A percentile compares a stretch with the other conserved stretches of the same genome.
Conservation (phyloP, 805 yeast genomes). For the Starmera dryadoides region DNA sequence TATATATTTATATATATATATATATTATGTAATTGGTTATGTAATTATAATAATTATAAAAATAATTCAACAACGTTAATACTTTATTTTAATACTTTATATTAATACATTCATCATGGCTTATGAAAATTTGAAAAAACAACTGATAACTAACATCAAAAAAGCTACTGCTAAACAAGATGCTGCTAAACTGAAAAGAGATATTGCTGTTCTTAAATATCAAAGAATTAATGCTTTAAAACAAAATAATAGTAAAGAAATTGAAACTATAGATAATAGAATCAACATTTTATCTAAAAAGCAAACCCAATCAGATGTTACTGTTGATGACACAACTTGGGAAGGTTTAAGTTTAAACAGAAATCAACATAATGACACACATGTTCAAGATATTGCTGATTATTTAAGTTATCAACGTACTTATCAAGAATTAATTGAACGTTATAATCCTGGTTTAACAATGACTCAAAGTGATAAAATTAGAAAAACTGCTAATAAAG, state of each 20-base stretch:
- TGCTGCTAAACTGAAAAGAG: conserved; percentile 17
- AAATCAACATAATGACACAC: conserved; percentile 21
- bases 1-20: too few relatives aligned
- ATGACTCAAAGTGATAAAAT: conserved; percentile 76
- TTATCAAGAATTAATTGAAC: conserved; percentile 70
- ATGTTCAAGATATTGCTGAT: conserved; percentile 50
- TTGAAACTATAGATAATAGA: conserved; percentile 13
- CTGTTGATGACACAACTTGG: conserved; percentile 6
- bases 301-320: conserved; percentile 11
- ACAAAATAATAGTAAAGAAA: conserved; percentile 11
- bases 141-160: conserved; percentile 16
- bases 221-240: conserved; percentile 19
- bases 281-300: conserved; percentile 9
- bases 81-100: too few relatives aligned
- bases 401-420: conserved; percentile 68
- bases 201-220: conserved; percentile 16
- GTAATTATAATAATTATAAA: too few relatives aligned
- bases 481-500: conserved; percentile 73
- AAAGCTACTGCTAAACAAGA: conserved; percentile 18
- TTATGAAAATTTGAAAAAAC: conserved; percentile 11
- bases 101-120: conserved; percentile 4
- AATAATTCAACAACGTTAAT: too few relatives aligned
- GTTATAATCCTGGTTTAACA: conserved; percentile 80
- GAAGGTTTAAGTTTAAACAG: conserved; percentile 11
- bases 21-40: background rate